A percentile compares a stretch with the other conserved stretches of the same genome.
phyloP scores from a whole-genome alignment of 768 basidiomycete genomes.

The Boletus patriciae region DNA sequence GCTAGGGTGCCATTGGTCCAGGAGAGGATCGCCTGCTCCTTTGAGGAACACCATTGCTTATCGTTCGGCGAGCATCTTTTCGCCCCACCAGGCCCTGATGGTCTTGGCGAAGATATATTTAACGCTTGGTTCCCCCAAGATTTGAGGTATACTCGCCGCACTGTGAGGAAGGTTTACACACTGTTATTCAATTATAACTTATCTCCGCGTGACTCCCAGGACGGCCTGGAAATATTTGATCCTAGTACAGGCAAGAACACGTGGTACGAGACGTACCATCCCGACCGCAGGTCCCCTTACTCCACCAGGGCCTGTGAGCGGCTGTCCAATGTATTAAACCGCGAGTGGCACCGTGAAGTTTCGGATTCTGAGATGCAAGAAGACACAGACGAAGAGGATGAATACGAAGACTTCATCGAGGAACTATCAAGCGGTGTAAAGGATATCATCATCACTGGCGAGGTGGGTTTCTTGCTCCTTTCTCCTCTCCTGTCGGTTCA shows the following conservation, averaged over 20 bases:
- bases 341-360: conserved; percentile 27
- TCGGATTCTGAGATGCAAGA: conserved; percentile 16
- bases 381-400: conserved; percentile 35
- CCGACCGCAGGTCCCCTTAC: conserved; percentile 39
- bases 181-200: conserved; percentile 5
- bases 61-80: conserved; percentile 37
- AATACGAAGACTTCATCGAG: conserved; percentile 41
- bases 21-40: conserved; percentile 40
- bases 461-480: conserved; percentile 36
- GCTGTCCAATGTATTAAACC: conserved; percentile 7
- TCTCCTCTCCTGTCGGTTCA: background rate
- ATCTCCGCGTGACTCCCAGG: conserved; percentile 30
- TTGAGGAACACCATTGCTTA: conserved; percentile 51
- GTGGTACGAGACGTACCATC: conserved; percentile 48
- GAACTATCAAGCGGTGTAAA: conserved; percentile 42
- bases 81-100: conserved; percentile 35
- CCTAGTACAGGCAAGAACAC: conserved; percentile 38
- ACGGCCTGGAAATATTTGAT: conserved; percentile 43
- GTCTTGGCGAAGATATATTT: conserved; percentile 44
- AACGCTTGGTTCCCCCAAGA: conserved; percentile 50
- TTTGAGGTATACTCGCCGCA: conserved; percentile 30
- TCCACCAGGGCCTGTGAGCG: conserved; percentile 37
- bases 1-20: conserved; percentile 31
- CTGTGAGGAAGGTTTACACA: conserved; percentile 30
- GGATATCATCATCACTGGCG: conserved; percentile 54